Evolutionary conservation across 768 basidiomycete genomes (phyloP).

Genomic region (Leucocoprinus birnbaumii): DNA sequence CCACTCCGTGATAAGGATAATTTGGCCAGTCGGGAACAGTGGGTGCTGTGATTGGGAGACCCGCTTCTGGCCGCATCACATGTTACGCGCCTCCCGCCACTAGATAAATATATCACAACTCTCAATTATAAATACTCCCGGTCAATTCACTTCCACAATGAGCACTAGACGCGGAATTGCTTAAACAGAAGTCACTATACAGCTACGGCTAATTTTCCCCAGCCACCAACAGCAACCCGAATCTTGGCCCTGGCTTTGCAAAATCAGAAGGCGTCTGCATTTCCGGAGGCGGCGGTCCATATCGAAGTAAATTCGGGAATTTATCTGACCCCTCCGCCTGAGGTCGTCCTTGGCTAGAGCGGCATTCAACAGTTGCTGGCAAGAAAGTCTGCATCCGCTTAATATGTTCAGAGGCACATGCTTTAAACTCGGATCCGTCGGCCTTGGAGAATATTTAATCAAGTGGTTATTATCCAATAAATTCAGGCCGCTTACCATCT

Average conservation of each 20-base stretch:
- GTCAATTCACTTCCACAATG: not conserved
- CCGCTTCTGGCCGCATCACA: not conserved
- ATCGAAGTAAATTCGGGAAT: slow-evolving; percentile 37
- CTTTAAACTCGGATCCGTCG: not conserved
- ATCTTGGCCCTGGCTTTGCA: slow-evolving; percentile 70
- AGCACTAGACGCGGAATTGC: too few relatives aligned
- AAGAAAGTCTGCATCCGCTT: slow-evolving; percentile 60
- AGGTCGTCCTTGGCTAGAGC: slow-evolving; percentile 8
- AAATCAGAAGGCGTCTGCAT: slow-evolving; percentile 60
- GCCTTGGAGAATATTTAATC: not conserved
- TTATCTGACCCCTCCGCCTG: slow-evolving; percentile 27
- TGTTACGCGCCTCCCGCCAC: slow-evolving; percentile 2
- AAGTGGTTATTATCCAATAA: not conserved
- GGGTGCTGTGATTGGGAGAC: not conserved
- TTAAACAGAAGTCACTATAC: not conserved
- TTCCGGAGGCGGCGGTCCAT: slow-evolving; percentile 47
- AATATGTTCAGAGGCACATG: slow-evolving; percentile 39
- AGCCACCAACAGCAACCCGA: slow-evolving; percentile 70
- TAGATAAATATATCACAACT: too few relatives aligned
- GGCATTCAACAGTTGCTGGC: slow-evolving; percentile 49
- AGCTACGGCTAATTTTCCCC: slow-evolving; percentile 21
- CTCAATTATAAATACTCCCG: too few relatives aligned
- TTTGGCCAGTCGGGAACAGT: too few relatives aligned
- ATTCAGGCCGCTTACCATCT: slow-evolving; percentile 21
- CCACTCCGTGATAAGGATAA: not conserved